A percentile compares a stretch with the other conserved stretches of the same genome.
phyloP scores from a whole-genome alignment of 2,329 filamentous ascomycete species.

The Helotiales sp. region DNA sequence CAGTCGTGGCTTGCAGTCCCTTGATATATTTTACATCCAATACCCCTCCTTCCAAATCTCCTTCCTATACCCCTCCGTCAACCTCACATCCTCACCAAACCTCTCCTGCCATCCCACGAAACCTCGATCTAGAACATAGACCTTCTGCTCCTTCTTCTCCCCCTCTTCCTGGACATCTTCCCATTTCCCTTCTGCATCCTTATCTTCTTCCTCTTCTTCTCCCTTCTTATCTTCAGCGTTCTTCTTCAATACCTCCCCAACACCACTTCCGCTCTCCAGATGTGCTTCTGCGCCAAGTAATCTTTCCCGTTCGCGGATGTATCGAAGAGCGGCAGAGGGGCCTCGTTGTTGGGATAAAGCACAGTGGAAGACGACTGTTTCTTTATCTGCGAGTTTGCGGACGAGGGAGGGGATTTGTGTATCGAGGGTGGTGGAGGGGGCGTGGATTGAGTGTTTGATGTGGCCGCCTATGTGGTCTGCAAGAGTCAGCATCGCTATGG shows the following conservation, averaged over 20 bases:
- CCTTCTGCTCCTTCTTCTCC: slow-evolving; percentile 56
- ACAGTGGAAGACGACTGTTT: slow-evolving; percentile 92
- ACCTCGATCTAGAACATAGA: slow-evolving; percentile 79
- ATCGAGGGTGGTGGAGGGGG: slow-evolving; percentile 73
- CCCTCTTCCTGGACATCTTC: slow-evolving; percentile 31
- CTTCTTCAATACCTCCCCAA: slow-evolving; percentile 23
- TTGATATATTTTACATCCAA: slow-evolving; percentile 26
- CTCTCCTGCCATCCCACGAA: slow-evolving; percentile 89
- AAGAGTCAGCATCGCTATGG: background rate
- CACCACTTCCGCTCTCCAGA: slow-evolving; percentile 21
- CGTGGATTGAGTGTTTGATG: slow-evolving; percentile 74
- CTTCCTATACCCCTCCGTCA: slow-evolving; percentile 83
- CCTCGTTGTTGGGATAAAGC: slow-evolving; percentile 88
- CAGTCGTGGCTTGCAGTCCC: too few relatives aligned
- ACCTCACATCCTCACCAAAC: slow-evolving; percentile 71
- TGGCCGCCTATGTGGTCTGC: slow-evolving; percentile 88
- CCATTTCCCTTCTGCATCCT: slow-evolving; percentile 33
- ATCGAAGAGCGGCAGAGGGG: slow-evolving; percentile 78
- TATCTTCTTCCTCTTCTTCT: slow-evolving; percentile 34
- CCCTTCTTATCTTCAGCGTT: too few relatives aligned
- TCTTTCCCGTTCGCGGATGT: slow-evolving; percentile 69
- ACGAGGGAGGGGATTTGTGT: slow-evolving; percentile 80
- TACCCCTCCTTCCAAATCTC: slow-evolving; percentile 69
- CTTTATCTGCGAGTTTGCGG: slow-evolving; percentile 71
- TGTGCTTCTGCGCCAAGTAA: slow-evolving; percentile 31